phyloP scores from a whole-genome alignment of 1,284 basidiomycete species.

The Moniliophthora roreri region DNA sequence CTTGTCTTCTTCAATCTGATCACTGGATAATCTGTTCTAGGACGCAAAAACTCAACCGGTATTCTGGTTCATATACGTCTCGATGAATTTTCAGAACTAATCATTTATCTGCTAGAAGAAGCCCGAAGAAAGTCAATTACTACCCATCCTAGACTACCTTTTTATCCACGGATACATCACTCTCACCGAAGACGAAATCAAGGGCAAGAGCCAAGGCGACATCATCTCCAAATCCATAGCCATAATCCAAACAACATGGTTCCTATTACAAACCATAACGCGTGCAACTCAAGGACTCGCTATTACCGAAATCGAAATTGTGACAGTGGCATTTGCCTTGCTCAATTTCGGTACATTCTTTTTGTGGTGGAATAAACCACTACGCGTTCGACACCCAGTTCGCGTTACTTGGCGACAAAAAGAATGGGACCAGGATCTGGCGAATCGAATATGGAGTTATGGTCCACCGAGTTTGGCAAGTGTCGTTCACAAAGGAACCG shows the following conservation, averaged over 20 bases:
- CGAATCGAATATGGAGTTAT: too few relatives aligned
- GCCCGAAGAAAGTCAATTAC: background rate
- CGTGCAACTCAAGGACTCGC: slow-evolving; percentile 22
- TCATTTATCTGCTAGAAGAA: too few relatives aligned
- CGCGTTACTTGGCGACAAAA: slow-evolving; percentile 4
- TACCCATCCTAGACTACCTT: background rate
- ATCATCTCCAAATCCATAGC: slow-evolving; percentile 26
- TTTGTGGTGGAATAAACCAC: slow-evolving; percentile 37
- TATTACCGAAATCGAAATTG: slow-evolving; percentile 30
- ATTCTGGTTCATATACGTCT: too few relatives aligned
- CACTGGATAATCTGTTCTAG: too few relatives aligned
- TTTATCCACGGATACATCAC: background rate
- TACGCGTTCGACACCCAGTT: slow-evolving; percentile 16
- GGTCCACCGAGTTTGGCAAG: too few relatives aligned
- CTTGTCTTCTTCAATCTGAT: too few relatives aligned
- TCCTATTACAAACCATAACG: slow-evolving; percentile 27
- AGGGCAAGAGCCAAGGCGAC: slow-evolving; percentile 29
- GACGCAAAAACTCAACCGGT: too few relatives aligned
- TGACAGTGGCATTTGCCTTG: slow-evolving; percentile 27
- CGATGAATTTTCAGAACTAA: too few relatives aligned
- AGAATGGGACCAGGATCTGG: too few relatives aligned
- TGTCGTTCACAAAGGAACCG: too few relatives aligned
- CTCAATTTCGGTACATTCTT: slow-evolving; percentile 26
- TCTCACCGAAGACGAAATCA: slow-evolving; percentile 25
- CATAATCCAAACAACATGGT: slow-evolving; percentile 31